phyloP scores from a whole-genome alignment of 2,329 filamentous ascomycete genomes.

The Alternaria panax region DNA sequence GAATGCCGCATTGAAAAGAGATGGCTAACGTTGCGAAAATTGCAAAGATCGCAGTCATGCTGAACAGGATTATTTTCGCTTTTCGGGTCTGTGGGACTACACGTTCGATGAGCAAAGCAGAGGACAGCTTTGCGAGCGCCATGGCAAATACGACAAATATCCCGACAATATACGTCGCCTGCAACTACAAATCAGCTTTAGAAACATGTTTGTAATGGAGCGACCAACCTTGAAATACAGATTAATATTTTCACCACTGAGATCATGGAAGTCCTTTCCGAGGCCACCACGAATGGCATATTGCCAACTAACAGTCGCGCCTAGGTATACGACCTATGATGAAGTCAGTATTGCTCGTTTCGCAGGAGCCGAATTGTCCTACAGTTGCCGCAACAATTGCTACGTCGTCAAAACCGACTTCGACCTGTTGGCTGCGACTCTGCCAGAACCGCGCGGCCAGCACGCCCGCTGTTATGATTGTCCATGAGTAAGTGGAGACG shows the following conservation, averaged over 20 bases:
- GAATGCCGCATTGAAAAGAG: conserved; percentile 28
- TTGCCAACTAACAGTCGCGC: conserved; percentile 22
- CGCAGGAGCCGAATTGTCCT: not conserved
- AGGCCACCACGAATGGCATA: conserved; percentile 26
- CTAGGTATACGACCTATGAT: conserved; percentile 21
- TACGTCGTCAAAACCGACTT: conserved; percentile 27
- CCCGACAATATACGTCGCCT: conserved; percentile 22
- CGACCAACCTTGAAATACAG: conserved; percentile 25
- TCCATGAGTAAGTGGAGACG: conserved; percentile 31
- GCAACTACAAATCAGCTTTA: not conserved
- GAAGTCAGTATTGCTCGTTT: conserved; percentile 2
- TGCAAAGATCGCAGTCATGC: conserved; percentile 20
- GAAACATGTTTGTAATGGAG: not conserved
- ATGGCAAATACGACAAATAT: conserved; percentile 24
- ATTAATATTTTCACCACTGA: conserved; percentile 8
- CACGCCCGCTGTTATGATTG: conserved; percentile 19
- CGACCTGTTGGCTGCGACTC: conserved; percentile 18
- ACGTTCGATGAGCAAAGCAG: conserved; percentile 26
- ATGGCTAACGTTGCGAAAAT: conserved; percentile 21
- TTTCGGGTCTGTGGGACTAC: conserved; percentile 24
- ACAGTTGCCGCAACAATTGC: conserved; percentile 22
- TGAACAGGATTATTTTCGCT: conserved; percentile 17
- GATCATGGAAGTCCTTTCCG: conserved; percentile 13
- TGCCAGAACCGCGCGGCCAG: conserved; percentile 21
- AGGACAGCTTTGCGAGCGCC: conserved; percentile 27